Base-by-base conservation (phyloP, 2,329 filamentous ascomycete species). In the Pseudogymnoascus sp. region DNA sequence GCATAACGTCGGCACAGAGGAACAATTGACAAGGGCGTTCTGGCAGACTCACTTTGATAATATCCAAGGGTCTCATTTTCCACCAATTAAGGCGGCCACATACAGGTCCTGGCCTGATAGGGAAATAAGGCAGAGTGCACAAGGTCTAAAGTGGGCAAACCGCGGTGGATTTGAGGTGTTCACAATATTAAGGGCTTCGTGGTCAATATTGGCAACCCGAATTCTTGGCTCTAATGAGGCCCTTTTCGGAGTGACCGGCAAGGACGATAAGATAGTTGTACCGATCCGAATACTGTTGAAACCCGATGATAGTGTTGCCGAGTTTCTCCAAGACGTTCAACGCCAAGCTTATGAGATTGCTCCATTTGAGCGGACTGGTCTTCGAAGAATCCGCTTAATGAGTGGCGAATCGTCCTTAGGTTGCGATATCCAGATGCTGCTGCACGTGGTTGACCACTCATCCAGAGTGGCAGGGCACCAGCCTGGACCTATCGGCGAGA, bases 201-300 rank as follows among this genome's bases (percentile, higher is more conserved):
- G 50, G 50, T 56, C 50, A 56, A 34, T 34, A 5, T 56, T 56
- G 28, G 28, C 50, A 46, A 46, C 50, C 18, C 50, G 50, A 11
- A 56, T 36, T 56, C 50, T 56, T 34, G 50, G 28, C 28, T 56
- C 50, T 12, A 56, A 56, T 21, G 50, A 56, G 50, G 50, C 50
- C n/a, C 28, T 56, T 18, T 56, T 56, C n/a, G 28, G 50, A 36
- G 28, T 34, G 10, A 56, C 28, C 10, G 8, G 10, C 50, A 56
- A 34, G n/a, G 28, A 36, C n/a, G 28, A 8, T 16, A 56, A 56
- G 10, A 34, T 4, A 10, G 16, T 56, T 12, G 50, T 36, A 11
- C 50, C 50, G 1, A 16, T 21, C 16, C 28, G 50, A 14, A 56
- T 56, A 34, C 5, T 56, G n/a, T 12, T 56, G 10, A 56, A 56